phyloP scores from a whole-genome alignment of 2,329 filamentous ascomycete species.

The Beauveria sp. region DNA sequence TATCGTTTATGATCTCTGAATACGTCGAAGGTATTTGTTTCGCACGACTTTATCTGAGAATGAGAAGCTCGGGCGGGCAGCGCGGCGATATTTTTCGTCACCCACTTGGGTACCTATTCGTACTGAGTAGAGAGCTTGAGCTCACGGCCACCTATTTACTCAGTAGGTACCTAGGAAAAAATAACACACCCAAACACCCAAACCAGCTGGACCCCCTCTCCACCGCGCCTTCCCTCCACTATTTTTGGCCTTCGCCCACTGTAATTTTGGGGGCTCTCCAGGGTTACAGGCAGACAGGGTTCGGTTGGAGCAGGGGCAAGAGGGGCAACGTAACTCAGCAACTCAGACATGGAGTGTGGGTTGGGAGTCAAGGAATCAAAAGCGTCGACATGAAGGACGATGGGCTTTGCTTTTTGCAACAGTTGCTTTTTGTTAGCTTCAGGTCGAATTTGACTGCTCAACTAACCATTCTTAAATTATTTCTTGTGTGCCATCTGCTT shows the following conservation, averaged over 20 bases:
- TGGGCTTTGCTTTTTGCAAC: background rate
- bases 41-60: too few relatives aligned
- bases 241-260: background rate
- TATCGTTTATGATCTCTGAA: too few relatives aligned
- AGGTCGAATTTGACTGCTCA: background rate
- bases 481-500: background rate
- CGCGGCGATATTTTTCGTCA: too few relatives aligned
- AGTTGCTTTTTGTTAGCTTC: background rate
- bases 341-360: too few relatives aligned
- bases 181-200: background rate
- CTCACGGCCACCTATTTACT: background rate
- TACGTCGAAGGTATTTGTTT: too few relatives aligned
- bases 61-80: too few relatives aligned
- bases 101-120: too few relatives aligned
- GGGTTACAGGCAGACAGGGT: constrained; percentile 1
- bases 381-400: too few relatives aligned
- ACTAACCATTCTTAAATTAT: background rate
- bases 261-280: background rate
- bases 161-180: background rate
- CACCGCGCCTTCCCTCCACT: background rate
- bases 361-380: too few relatives aligned
- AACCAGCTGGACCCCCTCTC: background rate
- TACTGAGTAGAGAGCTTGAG: too few relatives aligned
- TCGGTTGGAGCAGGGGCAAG: background rate
- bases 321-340: background rate